Evolutionary conservation across 345 rosid genomes (phyloP).

Genomic region (Mallotus nudiflorus): DNA sequence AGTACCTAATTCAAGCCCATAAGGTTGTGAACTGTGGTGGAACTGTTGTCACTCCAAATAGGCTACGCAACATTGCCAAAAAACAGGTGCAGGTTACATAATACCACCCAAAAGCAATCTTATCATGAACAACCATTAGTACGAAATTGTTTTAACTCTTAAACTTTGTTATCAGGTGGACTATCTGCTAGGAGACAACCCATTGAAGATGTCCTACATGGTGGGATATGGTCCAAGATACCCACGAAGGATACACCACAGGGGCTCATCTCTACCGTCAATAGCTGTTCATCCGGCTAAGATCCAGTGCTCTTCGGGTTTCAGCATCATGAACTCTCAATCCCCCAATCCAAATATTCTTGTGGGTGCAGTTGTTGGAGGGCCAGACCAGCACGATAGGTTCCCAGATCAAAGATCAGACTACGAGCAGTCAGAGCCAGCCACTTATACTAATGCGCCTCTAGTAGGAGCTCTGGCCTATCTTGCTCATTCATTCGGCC

Average conservation of each 20-base stretch:
- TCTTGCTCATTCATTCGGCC: constrained; percentile 81
- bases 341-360: constrained; percentile 32
- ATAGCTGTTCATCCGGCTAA: constrained; percentile 18
- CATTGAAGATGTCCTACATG: constrained; percentile 32
- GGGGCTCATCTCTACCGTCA: constrained; percentile 32
- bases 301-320: constrained; percentile 29
- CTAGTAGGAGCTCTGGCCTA: constrained; percentile 26
- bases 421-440: constrained; percentile 32
- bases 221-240: constrained; percentile 32
- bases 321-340: constrained; percentile 19
- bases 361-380: constrained; percentile 30
- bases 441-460: constrained; percentile 32
- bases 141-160: not conserved
- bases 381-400: constrained; percentile 25
- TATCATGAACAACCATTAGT: not conserved
- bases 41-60: constrained; percentile 41
- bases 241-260: constrained; percentile 32
- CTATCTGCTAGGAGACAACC: constrained; percentile 34
- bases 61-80: constrained; percentile 50
- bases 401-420: constrained; percentile 34
- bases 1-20: constrained; percentile 44
- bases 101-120: not conserved
- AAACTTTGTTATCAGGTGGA: constrained; percentile 18
- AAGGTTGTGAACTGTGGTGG: constrained; percentile 53
- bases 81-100: constrained; percentile 30